Conservation (phyloP, 768 basidiomycete genomes). For the Boletus speciosus region DNA sequence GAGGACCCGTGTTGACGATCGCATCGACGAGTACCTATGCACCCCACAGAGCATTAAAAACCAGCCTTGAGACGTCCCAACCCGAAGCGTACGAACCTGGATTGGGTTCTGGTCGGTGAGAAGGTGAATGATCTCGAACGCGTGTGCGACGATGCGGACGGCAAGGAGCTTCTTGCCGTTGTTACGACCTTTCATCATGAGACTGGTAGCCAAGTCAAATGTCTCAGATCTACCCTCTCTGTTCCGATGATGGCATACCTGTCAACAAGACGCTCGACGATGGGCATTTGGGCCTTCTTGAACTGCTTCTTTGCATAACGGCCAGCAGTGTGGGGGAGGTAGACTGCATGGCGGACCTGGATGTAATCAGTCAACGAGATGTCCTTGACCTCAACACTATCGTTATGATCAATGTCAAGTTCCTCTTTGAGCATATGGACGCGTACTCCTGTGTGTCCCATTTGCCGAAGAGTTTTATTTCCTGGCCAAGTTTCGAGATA, state of each 20-base stretch:
- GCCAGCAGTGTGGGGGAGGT: conserved; percentile 97
- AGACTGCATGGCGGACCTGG: conserved; percentile 96
- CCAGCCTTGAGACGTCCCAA: no score
- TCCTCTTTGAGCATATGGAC: not conserved
- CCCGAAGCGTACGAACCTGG: conserved; percentile 57
- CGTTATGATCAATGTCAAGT: conserved; percentile 16
- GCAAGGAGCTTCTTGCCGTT: conserved; percentile 99
- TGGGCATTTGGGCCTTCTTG: conserved; percentile 99
- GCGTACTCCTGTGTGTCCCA: conserved; percentile 97
- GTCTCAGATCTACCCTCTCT: not conserved
- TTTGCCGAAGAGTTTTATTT: conserved; percentile 97
- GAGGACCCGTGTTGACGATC: conserved; percentile 98
- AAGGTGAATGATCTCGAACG: conserved; percentile 99
- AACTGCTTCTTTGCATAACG: conserved; percentile 99
- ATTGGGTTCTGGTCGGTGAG: conserved; percentile 99
- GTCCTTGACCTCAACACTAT: conserved; percentile 96
- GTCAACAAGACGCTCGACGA: conserved; percentile 98
- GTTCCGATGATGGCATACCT: conserved; percentile 49
- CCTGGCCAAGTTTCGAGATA: conserved; percentile 74
- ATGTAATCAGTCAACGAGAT: conserved; percentile 99
- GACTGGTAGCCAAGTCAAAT: conserved; percentile 40
- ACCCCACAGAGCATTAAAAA: not conserved
- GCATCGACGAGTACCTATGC: conserved; percentile 90
- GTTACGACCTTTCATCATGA: conserved; percentile 99
- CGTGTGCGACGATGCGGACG: conserved; percentile 98